A percentile compares a stretch with the other conserved stretches of the same genome.
These are phyloP conservation scores for Plantago elongata DNA, from an alignment of 257 asterid genomes.

Conservation along the genomic window DNA sequence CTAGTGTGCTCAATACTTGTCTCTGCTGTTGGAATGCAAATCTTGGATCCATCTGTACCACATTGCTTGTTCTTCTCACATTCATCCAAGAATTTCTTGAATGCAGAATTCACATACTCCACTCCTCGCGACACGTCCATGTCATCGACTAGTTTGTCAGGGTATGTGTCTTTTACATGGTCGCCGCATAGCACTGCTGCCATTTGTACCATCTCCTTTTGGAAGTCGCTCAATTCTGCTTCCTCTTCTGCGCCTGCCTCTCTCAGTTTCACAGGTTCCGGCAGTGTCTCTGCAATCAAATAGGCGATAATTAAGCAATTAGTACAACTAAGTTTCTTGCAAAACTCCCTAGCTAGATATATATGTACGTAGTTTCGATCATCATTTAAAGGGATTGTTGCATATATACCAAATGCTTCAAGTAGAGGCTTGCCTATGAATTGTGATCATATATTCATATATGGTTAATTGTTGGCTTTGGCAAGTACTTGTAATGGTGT, in stretches of 20 bases:
- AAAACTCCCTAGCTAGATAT: not conserved
- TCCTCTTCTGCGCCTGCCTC: conserved; percentile 26
- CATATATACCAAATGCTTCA: no score
- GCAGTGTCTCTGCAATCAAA: conserved; percentile 26
- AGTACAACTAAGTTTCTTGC: not conserved
- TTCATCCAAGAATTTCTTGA: conserved; percentile 40
- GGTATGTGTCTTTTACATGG: conserved; percentile 28
- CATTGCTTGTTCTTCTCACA: conserved; percentile 32
- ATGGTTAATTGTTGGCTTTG: no score
- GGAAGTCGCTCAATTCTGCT: conserved; percentile 35
- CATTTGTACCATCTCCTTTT: conserved; percentile 44
- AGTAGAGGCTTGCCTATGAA: no score
- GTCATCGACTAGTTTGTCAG: conserved; percentile 31
- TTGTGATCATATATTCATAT: no score
- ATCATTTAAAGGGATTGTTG: no score
- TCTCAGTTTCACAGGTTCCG: conserved; percentile 31
- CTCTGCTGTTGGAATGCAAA: conserved; percentile 19
- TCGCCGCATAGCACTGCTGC: conserved; percentile 43
- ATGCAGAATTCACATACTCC: conserved; percentile 36
- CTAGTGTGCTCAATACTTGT: not conserved
- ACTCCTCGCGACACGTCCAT: conserved; percentile 47
- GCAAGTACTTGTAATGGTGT: no score
- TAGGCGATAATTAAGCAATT: not conserved
- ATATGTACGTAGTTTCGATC: not conserved
- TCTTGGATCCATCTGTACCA: conserved; percentile 40